phyloP scores from a whole-genome alignment of 176 grass and related monocot species.

The Cymbopogon citratus region DNA sequence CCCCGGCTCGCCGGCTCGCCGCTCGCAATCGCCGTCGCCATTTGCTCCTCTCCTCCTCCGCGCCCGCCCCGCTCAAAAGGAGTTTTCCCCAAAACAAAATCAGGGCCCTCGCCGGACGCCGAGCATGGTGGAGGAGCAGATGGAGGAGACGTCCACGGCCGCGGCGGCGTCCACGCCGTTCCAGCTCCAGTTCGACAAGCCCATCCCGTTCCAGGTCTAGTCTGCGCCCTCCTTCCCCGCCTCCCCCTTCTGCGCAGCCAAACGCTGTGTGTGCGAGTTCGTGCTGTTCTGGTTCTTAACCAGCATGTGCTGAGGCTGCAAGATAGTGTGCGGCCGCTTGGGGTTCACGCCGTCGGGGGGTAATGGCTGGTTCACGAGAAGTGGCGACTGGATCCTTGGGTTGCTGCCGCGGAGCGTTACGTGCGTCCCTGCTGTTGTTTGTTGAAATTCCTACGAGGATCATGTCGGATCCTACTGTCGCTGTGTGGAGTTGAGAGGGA shows the following conservation, averaged over 20 bases:
- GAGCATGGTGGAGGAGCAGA: conserved; percentile 43
- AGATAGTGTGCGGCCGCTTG: not conserved
- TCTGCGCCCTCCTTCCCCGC: not conserved
- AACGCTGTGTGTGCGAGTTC: not conserved
- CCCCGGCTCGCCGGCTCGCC: not conserved
- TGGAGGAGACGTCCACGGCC: conserved; percentile 38
- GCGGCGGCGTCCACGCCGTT: conserved; percentile 51
- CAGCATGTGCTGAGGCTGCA: too few species aligned
- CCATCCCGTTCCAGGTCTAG: conserved; percentile 76
- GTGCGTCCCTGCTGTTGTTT: conserved; percentile 31
- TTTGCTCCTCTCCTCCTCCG: not conserved
- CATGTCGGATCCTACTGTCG: not conserved
- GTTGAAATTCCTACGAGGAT: conserved; percentile 26
- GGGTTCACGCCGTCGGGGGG: not conserved
- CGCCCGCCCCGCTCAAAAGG: conserved; percentile 7
- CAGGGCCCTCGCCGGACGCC: not conserved
- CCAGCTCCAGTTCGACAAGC: conserved; percentile 94
- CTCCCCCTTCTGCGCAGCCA: not conserved
- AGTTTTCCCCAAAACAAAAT: not conserved
- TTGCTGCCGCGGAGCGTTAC: not conserved
- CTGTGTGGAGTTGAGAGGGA: not conserved
- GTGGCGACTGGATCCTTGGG: not conserved
- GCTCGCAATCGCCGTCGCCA: not conserved
- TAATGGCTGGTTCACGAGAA: not conserved
- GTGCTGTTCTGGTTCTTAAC: not conserved